Conservation (phyloP, 805 yeast genomes). For the Yarrowia divulgata region DNA sequence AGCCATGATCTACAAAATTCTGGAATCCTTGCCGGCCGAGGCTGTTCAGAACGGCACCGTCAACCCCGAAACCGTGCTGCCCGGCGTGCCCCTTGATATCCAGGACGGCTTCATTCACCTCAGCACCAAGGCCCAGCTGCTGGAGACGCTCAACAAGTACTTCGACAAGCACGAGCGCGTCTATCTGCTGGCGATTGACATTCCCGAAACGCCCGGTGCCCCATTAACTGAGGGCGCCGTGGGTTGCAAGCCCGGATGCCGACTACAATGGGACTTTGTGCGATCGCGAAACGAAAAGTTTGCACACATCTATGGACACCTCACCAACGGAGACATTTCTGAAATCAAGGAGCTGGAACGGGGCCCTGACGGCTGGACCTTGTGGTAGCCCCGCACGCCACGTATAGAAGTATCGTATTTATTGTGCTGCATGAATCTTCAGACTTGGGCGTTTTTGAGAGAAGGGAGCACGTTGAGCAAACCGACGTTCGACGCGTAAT, state of each 20-base stretch:
- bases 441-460: too few species aligned
- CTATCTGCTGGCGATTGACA: conserved; percentile 43
- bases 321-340: conserved; percentile 44
- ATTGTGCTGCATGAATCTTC: conserved; percentile 30
- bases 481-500: too few species aligned
- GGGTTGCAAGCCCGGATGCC: conserved; percentile 44
- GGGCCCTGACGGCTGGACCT: conserved; percentile 38
- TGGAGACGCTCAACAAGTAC: conserved; percentile 44
- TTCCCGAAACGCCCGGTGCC: conserved; percentile 42
- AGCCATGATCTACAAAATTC: conserved; percentile 48
- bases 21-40: conserved; percentile 43
- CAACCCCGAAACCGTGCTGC: conserved; percentile 43
- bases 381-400: conserved; percentile 36
- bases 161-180: conserved; percentile 42
- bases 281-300: conserved; percentile 43
- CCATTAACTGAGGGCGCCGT: conserved; percentile 43
- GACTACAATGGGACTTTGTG: conserved; percentile 46
- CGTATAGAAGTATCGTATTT: conserved; percentile 33
- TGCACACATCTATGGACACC: conserved; percentile 47
- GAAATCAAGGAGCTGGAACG: conserved; percentile 38
- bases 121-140: conserved; percentile 45
- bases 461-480: too few species aligned
- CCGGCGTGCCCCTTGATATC: conserved; percentile 44
- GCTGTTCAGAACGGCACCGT: conserved; percentile 45
- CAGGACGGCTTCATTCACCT: conserved; percentile 48